Conservation (phyloP, 2,329 filamentous ascomycete species). For the Monilinia aucupariae region DNA sequence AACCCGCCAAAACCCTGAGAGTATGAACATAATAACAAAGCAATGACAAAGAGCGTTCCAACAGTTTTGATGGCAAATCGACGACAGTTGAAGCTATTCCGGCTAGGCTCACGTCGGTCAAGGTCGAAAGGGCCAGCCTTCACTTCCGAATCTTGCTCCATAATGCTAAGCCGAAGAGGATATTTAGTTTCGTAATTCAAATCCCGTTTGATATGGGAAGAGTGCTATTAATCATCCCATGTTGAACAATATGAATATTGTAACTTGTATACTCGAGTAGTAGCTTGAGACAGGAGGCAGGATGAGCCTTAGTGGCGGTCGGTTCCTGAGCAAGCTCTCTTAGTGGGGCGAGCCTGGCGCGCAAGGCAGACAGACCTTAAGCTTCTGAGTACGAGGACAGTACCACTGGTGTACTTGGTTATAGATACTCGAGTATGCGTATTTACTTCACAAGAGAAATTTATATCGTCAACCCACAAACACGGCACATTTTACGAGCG, state of each 20-base stretch:
- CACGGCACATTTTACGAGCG: neutral
- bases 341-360: conserved; percentile 11
- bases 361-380: conserved; percentile 15
- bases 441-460: neutral
- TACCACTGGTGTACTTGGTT: no score
- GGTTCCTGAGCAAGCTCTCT: neutral
- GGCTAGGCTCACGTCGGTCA: neutral
- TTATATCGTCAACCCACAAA: neutral
- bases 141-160: conserved; percentile 7
- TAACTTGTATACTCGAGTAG: conserved; percentile 4
- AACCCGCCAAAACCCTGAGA: neutral
- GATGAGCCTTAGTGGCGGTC: neutral
- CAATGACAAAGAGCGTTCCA: neutral
- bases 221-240: conserved; percentile 7
- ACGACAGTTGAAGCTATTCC: neutral
- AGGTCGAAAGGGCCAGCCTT: conserved; percentile 10
- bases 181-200: neutral
- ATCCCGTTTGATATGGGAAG: neutral
- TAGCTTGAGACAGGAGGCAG: neutral
- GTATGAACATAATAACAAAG: neutral
- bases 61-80: neutral
- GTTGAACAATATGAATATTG: neutral
- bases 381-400: neutral
- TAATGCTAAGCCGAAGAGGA: neutral
- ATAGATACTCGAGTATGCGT: no score